These are phyloP conservation scores for Thymus mandschuricus DNA, from an alignment of 257 asterid species.

Conservation along the genomic window DNA sequence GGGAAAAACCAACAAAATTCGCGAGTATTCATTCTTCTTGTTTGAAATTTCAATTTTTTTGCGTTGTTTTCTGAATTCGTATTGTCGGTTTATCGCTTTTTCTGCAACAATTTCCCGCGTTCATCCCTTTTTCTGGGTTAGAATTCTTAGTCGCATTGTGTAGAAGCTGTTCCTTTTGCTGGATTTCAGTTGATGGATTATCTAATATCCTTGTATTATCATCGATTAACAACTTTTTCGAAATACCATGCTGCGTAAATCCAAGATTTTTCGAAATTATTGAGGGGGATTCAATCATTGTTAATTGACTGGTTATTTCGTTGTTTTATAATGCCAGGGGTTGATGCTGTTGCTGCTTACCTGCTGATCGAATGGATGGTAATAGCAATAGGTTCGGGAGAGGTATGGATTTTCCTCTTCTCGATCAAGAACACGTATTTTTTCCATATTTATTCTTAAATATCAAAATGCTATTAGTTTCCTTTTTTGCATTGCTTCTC, in stretches of 20 bases:
- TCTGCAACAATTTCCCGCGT: neutral
- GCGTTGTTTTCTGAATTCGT: too few relatives aligned
- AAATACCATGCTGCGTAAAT: neutral
- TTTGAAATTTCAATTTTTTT: neutral
- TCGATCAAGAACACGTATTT: neutral
- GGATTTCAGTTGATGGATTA: slow-evolving; percentile 7
- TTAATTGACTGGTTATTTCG: slow-evolving; percentile 11
- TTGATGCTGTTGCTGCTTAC: slow-evolving; percentile 21
- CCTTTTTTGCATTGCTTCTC: neutral
- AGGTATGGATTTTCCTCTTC: slow-evolving; percentile 34
- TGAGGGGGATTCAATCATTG: too few relatives aligned
- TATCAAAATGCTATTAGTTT: neutral
- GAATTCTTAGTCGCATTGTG: neutral
- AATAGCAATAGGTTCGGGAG: slow-evolving; percentile 42
- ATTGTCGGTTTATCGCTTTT: neutral
- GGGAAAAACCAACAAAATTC: too few relatives aligned
- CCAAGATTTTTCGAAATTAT: too few relatives aligned
- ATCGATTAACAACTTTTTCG: slow-evolving; percentile 5
- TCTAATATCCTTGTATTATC: neutral
- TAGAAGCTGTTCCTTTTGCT: slow-evolving; percentile 9
- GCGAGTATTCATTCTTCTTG: slow-evolving; percentile 10
- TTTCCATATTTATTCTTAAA: neutral
- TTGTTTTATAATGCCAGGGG: slow-evolving; percentile 28
- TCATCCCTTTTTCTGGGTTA: neutral
- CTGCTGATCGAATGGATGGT: slow-evolving; percentile 40